These are phyloP conservation scores for Aspergillus sojae DNA, from an alignment of 2,329 filamentous ascomycete genomes.

Conservation along the genomic window DNA sequence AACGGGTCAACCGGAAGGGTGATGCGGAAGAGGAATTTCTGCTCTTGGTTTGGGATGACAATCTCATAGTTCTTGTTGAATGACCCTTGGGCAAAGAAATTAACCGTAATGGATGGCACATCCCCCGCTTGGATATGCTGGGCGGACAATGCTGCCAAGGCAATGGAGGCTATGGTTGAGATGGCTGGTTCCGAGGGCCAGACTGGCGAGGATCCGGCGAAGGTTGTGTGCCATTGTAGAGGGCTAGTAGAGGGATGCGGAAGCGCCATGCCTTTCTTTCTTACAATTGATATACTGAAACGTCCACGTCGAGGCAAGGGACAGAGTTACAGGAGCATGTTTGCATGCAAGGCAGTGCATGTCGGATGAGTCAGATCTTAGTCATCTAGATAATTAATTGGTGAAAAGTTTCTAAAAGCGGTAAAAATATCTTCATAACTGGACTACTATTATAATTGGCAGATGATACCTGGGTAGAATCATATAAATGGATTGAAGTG, in stretches of 20 bases:
- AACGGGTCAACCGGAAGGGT: neutral
- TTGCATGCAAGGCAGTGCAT: too few species aligned
- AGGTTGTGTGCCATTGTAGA: neutral
- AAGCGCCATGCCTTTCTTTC: neutral
- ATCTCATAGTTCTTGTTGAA: neutral
- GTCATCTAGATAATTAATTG: too few species aligned
- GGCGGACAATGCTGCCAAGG: neutral
- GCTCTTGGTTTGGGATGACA: neutral
- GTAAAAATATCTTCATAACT: too few species aligned
- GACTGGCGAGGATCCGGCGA: neutral
- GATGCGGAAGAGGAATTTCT: neutral
- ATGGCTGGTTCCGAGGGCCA: neutral
- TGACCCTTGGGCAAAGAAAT: neutral
- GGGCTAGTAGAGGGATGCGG: too few species aligned
- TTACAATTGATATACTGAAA: neutral
- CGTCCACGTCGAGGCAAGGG: neutral
- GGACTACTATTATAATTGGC: too few species aligned
- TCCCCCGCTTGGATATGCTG: neutral
- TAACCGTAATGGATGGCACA: neutral
- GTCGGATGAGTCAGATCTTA: too few species aligned
- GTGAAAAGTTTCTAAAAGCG: too few species aligned
- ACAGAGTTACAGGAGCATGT: too few species aligned
- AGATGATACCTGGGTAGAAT: too few species aligned
- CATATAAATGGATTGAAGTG: too few species aligned
- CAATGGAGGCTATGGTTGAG: neutral